Conservation (phyloP, 441 rosid species). For the Melastoma candidum region DNA sequence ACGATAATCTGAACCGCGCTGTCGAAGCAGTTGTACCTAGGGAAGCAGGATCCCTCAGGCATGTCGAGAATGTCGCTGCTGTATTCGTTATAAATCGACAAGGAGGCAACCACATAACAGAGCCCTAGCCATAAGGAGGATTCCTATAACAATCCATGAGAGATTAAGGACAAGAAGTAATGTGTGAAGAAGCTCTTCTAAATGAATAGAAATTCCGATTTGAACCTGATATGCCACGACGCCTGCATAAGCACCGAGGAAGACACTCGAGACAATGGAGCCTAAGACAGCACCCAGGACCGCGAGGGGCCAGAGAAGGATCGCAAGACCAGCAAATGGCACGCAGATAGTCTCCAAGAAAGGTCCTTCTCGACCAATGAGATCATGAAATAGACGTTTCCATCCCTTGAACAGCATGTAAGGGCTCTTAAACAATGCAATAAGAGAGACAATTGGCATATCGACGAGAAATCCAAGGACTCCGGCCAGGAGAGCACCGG, state of each 20-base stretch:
- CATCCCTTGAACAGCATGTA: slow-evolving; percentile 25
- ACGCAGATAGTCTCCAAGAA: slow-evolving; percentile 24
- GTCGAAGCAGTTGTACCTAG: slow-evolving; percentile 8
- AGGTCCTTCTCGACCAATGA: slow-evolving; percentile 24
- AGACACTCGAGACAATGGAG: slow-evolving; percentile 20
- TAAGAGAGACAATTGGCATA: slow-evolving; percentile 17
- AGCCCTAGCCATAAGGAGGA: slow-evolving; percentile 20
- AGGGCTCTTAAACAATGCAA: slow-evolving; percentile 19
- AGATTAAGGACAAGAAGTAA: not conserved
- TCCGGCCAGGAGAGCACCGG: slow-evolving; percentile 17
- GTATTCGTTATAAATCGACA: slow-evolving; percentile 21
- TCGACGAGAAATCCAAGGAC: slow-evolving; percentile 20
- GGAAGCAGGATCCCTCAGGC: slow-evolving; percentile 22
- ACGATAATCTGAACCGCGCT: not conserved
- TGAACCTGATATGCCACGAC: slow-evolving; percentile 20
- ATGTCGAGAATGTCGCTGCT: slow-evolving; percentile 23
- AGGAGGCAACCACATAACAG: slow-evolving; percentile 14
- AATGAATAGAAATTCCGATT: not conserved
- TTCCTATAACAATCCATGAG: slow-evolving; percentile 10
- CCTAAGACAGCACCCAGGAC: slow-evolving; percentile 19
- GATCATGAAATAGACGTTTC: slow-evolving; percentile 23
- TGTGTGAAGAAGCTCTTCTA: not conserved
- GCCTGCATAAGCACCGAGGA: slow-evolving; percentile 22
- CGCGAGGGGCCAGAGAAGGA: slow-evolving; percentile 25
- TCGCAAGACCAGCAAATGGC: slow-evolving; percentile 23